Base-by-base conservation (phyloP, 441 rosid genomes). In the Cnidoscolus chayamansa region DNA sequence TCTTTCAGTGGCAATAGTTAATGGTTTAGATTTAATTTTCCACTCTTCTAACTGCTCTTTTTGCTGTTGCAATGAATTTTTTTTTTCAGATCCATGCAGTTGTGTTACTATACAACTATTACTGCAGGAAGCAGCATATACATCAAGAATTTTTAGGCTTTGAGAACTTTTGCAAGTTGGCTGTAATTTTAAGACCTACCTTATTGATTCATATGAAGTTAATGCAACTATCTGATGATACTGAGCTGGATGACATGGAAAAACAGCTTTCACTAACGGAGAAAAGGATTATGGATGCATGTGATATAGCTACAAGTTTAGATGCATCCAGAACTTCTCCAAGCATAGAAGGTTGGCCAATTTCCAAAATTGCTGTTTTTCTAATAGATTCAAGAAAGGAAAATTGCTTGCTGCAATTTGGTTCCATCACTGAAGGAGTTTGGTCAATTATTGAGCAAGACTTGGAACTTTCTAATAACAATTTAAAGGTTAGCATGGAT, bases 371-470 rank as follows among this genome's bases (percentile, higher is more conserved):
- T 69, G 79, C 88, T 0, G 82, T 92, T 77, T 58, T 94, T 72
- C 72, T 94, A 74, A 79, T 88, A 75, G 94, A 94, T 65, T 81
- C 77, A 0, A 74, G 59, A 74, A 88, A 78, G 81, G 84, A 78
- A 75, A 83, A 72, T 49, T 92, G 94, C 76, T 76, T 73, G 75
- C 78, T 90, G 79, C 84, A 78, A 64, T 77, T 81, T 70, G 81
- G 88, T 80, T 72, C 77, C 57, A 66, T 85, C 63, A 85, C 94
- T 16, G 76, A 81, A 64, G 97, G 97, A 68, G 84, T 90, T 64
- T 89, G 97, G 93, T 87, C 97, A 3, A 57, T 90, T 72, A 81
- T 94, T 82, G 99, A 90, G 71, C 90, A 82, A 72, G 77, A 81
- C 69, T 55, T 84, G 68, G 76, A 83, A 31, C 77, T 62, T 64